phyloP scores from a whole-genome alignment of 2,329 filamentous ascomycete species.

The Cladorrhinum sp. region DNA sequence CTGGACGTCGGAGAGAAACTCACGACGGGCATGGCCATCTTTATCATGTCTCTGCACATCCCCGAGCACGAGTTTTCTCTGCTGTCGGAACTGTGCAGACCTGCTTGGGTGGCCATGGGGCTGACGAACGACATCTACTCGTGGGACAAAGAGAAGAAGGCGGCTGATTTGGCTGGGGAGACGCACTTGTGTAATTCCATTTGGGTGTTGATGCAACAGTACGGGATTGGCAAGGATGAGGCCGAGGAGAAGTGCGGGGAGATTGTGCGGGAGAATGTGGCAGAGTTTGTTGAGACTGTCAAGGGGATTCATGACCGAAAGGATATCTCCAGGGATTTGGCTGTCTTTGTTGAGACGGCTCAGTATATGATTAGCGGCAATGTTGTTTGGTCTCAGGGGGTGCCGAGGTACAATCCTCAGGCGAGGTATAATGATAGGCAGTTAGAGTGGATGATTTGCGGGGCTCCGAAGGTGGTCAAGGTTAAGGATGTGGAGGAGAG shows the following conservation, averaged over 20 bases:
- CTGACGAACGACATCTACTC: conserved; percentile 42
- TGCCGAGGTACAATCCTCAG: background rate
- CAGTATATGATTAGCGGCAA: conserved; percentile 7
- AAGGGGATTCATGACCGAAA: background rate
- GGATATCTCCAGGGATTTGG: conserved; percentile 3
- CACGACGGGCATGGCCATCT: conserved; percentile 37
- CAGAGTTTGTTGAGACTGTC: background rate
- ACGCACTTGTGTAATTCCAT: conserved; percentile 38
- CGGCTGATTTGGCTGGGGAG: conserved; percentile 26
- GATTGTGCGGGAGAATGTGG: conserved; percentile 11
- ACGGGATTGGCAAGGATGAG: conserved; percentile 24
- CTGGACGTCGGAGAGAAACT: conserved; percentile 32
- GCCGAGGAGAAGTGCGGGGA: conserved; percentile 19
- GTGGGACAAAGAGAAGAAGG: conserved; percentile 35
- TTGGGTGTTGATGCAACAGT: conserved; percentile 40
- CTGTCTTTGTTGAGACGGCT: conserved; percentile 6
- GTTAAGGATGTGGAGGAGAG: background rate
- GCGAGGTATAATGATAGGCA: background rate
- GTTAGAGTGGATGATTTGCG: background rate
- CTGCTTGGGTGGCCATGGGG: conserved; percentile 31
- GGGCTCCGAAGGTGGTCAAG: background rate
- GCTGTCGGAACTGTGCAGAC: conserved; percentile 29
- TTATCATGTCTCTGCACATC: conserved; percentile 37
- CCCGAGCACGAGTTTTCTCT: conserved; percentile 34
- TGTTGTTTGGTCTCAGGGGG: conserved; percentile 3